Conservation (phyloP, 371 early-diverging fungal species). For the Rhizopus delemar region DNA sequence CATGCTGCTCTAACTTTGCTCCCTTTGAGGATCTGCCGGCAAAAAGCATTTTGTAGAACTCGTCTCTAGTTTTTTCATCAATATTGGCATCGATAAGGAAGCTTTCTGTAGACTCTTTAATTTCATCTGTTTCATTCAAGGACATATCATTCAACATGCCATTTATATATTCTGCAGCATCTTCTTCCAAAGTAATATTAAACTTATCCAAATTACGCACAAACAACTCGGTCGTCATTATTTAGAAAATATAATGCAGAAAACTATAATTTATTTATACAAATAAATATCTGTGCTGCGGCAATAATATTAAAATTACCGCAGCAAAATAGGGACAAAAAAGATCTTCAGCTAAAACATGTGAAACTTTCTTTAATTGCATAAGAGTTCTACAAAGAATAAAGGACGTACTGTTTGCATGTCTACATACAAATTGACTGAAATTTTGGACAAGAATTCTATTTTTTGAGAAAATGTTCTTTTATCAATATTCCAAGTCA, state of each 20-base stretch:
- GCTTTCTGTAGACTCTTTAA: conserved; percentile 67
- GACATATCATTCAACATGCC: conserved; percentile 46
- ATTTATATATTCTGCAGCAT: conserved; percentile 48
- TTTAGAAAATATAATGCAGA: neutral
- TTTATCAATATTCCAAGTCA: conserved; percentile 7
- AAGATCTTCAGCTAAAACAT: neutral
- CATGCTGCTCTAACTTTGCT: neutral
- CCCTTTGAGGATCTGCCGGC: neutral
- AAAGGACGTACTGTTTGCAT: conserved; percentile 8
- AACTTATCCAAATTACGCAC: conserved; percentile 14
- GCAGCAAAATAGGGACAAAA: neutral
- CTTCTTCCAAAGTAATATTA: conserved; percentile 47
- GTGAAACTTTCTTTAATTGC: neutral
- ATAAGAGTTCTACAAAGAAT: neutral
- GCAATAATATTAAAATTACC: neutral
- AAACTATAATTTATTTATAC: neutral
- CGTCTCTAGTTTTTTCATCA: conserved; percentile 41
- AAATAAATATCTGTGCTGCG: neutral
- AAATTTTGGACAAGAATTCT: conserved; percentile 9
- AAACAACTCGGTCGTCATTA: conserved; percentile 21
- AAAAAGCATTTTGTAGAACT: conserved; percentile 40
- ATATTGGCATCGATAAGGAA: conserved; percentile 68
- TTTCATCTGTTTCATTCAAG: conserved; percentile 31
- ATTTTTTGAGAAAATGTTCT: conserved; percentile 1
- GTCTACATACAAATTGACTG: conserved; percentile 8